Percentiles rank a stretch among this genome's conserved stretches.
These are phyloP conservation scores for Macrocystidia cucumis DNA, from an alignment of 1,284 basidiomycete species.

Conservation along the genomic window DNA sequence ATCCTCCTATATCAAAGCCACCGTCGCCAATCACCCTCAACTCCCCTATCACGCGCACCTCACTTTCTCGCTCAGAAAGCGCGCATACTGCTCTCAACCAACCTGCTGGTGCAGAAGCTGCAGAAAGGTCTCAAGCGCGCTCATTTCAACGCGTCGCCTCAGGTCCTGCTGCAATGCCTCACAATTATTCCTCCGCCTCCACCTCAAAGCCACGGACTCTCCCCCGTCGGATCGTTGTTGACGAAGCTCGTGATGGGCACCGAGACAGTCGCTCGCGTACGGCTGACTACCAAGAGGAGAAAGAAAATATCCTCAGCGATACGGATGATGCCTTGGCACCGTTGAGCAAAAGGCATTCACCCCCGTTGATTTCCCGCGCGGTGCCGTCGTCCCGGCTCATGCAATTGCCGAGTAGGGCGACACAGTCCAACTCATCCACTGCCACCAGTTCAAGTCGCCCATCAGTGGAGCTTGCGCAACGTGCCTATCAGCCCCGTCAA, in stretches of 20 bases:
- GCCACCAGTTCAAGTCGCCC: conserved; percentile 14
- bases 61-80: conserved; percentile 62
- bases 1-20: conserved; percentile 15
- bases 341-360: conserved; percentile 19
- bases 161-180: conserved; percentile 31
- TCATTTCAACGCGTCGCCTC: conserved; percentile 59
- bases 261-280: conserved; percentile 8
- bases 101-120: conserved; percentile 11
- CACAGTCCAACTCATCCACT: conserved; percentile 15
- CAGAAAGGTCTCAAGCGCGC: conserved; percentile 19
- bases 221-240: conserved; percentile 29
- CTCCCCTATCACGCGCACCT: conserved; percentile 34
- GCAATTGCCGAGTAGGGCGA: conserved; percentile 13
- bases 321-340: conserved; percentile 22
- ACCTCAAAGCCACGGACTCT: conserved; percentile 23
- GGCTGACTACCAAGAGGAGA: conserved; percentile 28
- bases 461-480: conserved; percentile 22
- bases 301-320: conserved; percentile 34
- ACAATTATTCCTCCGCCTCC: conserved; percentile 17
- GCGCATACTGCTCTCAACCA: conserved; percentile 29
- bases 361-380: conserved; percentile 21
- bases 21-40: conserved; percentile 23
- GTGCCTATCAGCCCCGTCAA: conserved; percentile 23
- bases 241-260: conserved; percentile 17
- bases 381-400: conserved; percentile 14